Evolutionary conservation across 179 eudicot genomes (phyloP), one percentile per base, ranked within the genome.

Genomic region (Heliamphora pulchella): DNA sequence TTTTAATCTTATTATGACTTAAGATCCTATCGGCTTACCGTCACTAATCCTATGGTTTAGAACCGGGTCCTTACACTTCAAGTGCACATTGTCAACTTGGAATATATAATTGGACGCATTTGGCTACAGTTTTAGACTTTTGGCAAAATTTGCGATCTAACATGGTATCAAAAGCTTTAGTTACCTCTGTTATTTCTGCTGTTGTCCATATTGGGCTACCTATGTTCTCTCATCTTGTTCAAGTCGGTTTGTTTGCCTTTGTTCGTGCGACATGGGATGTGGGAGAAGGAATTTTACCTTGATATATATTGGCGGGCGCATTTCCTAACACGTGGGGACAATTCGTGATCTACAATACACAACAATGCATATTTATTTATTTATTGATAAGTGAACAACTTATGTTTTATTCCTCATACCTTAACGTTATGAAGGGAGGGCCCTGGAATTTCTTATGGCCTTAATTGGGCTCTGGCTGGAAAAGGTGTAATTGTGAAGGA

Each of bases 401-500:
- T 31, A 31, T 31, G 31, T 31, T 31, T 72, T 51, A 51, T 11
- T 20, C 58, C 46, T 31, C 51, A 48, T 59, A 7, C n/a, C 39
- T n/a, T 58, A n/a, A n/a, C 31, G 7, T 62, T 53, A 77, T 80
- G 54, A 54, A 81, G 83, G 68, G 75, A 75, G 43, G 75, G 31
- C 14, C 83, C 79, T 58, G 71, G 50, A 48, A 66, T 74, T 44
- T 82, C 75, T 66, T 5, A 48, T 67, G 85, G 85, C 4, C 79
- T 82, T 74, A 66, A 79, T 68, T 57, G 65, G 76, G 85, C 82
- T 61, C 54, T 82, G 43, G 82, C 85, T 65, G 79, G 85, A 74
- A 82, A 67, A 79, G 85, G 85, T 69, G 76, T 82, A 46, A 79
- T 82, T 54, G 85, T 82, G 63, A 74, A 74, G 76, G 85, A 82